A percentile compares a stretch with the other conserved stretches of the same genome.
Evolutionary conservation across 345 rosid genomes (phyloP).

Genomic region (Trapa bicornis): DNA sequence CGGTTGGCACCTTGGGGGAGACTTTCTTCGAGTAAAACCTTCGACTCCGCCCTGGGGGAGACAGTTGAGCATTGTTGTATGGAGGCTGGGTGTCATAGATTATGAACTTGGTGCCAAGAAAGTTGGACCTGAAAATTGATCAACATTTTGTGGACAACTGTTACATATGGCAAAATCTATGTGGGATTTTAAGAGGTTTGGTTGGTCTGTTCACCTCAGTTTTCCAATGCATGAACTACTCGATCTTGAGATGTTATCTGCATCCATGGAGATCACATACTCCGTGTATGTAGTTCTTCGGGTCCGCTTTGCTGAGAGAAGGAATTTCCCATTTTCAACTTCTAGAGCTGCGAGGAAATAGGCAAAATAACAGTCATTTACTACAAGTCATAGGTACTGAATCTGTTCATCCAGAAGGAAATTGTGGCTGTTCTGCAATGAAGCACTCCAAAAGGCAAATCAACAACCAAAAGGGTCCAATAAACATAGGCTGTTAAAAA

Average conservation of each 20-base stretch:
- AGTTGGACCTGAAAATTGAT: constrained; percentile 30
- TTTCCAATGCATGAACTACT: constrained; percentile 37
- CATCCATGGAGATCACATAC: constrained; percentile 40
- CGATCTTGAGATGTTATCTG: constrained; percentile 40
- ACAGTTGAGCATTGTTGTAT: constrained; percentile 23
- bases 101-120: constrained; percentile 37
- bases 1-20: constrained; percentile 38
- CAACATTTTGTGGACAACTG: neutral
- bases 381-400: neutral
- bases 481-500: neutral
- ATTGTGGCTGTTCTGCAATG: neutral
- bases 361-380: neutral
- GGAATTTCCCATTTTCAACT: constrained; percentile 31
- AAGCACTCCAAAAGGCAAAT: neutral
- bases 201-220: constrained; percentile 20
- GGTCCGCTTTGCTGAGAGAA: constrained; percentile 34
- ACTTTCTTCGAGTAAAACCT: constrained; percentile 39
- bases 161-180: neutral
- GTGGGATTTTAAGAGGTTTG: neutral
- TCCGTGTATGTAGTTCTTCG: constrained; percentile 42
- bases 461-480: neutral
- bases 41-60: constrained; percentile 36
- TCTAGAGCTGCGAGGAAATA: constrained; percentile 20
- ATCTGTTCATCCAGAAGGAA: neutral
- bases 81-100: constrained; percentile 39